A percentile compares a stretch with the other conserved stretches of the same genome.
Evolutionary conservation across 1,139 yeast species (phyloP).

Genomic region (Suhomyces ambrosiae): DNA sequence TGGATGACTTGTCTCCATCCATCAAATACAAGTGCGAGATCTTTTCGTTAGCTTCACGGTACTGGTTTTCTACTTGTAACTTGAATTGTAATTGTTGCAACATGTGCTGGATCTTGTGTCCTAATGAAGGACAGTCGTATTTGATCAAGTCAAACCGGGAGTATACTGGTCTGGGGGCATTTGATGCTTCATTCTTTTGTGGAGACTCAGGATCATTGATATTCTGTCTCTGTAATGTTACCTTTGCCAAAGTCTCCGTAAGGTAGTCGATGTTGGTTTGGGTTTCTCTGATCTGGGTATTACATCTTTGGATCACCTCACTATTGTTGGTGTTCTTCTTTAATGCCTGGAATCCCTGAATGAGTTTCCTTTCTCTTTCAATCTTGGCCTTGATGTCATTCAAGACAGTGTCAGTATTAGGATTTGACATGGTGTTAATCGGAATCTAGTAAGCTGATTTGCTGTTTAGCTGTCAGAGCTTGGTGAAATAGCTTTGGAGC

Average conservation of each 20-base stretch:
- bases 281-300: slow-evolving; percentile 87
- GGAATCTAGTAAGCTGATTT: no score
- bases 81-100: slow-evolving; percentile 91
- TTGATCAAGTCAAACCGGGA: slow-evolving; percentile 81
- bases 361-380: slow-evolving; percentile 83
- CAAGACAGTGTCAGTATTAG: slow-evolving; percentile 35
- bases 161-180: slow-evolving; percentile 40
- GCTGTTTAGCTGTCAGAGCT: no score
- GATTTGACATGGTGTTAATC: slow-evolving; percentile 13
- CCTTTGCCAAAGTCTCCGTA: slow-evolving; percentile 71
- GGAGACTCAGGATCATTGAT: slow-evolving; percentile 12
- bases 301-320: slow-evolving; percentile 87
- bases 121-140: slow-evolving; percentile 91
- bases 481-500: no score
- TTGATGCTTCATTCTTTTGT: slow-evolving; percentile 13
- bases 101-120: slow-evolving; percentile 96
- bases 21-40: slow-evolving; percentile 80
- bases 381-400: slow-evolving; percentile 78
- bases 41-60: slow-evolving; percentile 89
- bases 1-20: slow-evolving; percentile 87
- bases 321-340: slow-evolving; percentile 77
- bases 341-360: slow-evolving; percentile 81
- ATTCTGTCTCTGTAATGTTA: slow-evolving; percentile 41
- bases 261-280: slow-evolving; percentile 88
- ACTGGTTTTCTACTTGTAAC: slow-evolving; percentile 89